Percentiles rank a stretch among this genome's conserved stretches.
phyloP scores from a whole-genome alignment of 208 protist species.

The Wallacemonas collosoma region DNA sequence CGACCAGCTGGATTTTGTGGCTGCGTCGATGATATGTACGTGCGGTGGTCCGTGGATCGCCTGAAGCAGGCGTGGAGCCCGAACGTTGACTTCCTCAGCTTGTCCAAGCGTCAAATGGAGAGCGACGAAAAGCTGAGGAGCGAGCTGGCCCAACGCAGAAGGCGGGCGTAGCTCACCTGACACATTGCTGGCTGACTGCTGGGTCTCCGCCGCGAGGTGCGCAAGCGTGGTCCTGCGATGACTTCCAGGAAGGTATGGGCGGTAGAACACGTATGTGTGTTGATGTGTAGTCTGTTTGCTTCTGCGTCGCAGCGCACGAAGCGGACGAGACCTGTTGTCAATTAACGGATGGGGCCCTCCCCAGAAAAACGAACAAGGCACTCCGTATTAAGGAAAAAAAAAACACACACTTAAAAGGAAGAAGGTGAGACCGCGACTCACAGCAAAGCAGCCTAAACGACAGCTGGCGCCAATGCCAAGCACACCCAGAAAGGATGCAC shows the following conservation, averaged over 20 bases:
- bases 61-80: constrained; percentile 62
- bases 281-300: too few relatives aligned
- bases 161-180: not conserved
- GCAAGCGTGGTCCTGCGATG: too few relatives aligned
- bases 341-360: not conserved
- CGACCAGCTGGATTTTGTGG: constrained; percentile 70
- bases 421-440: not conserved
- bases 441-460: not conserved
- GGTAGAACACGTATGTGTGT: too few relatives aligned
- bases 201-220: too few relatives aligned
- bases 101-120: constrained; percentile 38
- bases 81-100: constrained; percentile 53
- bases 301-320: too few relatives aligned
- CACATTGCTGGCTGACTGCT: too few relatives aligned
- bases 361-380: not conserved
- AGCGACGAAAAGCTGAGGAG: constrained; percentile 25
- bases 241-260: too few relatives aligned
- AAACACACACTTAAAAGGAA: not conserved
- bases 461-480: too few relatives aligned
- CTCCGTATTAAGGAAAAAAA: not conserved
- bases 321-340: not conserved
- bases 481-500: too few relatives aligned
- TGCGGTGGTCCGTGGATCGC: constrained; percentile 77
- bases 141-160: constrained; percentile 4
- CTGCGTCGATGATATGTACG: constrained; percentile 90